Evolutionary conservation across 441 rosid species (phyloP).

Genomic region (Erodium chrysanthum): DNA sequence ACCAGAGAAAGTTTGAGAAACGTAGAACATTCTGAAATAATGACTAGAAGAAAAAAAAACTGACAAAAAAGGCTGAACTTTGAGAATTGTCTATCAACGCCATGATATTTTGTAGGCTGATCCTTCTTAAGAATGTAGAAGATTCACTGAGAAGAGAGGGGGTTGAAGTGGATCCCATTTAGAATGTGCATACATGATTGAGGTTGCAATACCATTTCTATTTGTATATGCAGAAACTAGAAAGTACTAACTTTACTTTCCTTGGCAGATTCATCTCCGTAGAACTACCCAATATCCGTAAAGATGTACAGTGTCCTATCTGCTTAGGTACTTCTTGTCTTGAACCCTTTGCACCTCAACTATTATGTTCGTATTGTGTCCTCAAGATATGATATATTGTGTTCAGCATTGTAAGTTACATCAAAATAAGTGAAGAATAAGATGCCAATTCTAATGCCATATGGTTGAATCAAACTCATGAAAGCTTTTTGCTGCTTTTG

Average conservation of each 20-base stretch:
- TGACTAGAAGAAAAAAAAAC: neutral
- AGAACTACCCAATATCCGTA: constrained; percentile 65
- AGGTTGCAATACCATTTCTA: neutral
- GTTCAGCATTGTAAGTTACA: neutral
- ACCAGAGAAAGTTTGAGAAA: too few species aligned
- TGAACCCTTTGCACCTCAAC: neutral
- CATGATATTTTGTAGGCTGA: constrained; percentile 1
- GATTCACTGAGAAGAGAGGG: constrained; percentile 1
- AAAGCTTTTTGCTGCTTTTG: neutral
- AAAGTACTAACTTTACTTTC: constrained; percentile 19
- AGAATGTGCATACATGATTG: too few species aligned
- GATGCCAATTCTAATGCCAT: neutral
- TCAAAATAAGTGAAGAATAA: neutral
- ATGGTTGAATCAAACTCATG: neutral
- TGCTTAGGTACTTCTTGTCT: constrained; percentile 54
- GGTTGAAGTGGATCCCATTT: neutral
- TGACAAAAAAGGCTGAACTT: neutral
- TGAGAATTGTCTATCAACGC: neutral
- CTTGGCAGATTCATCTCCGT: constrained; percentile 57
- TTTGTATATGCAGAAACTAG: constrained; percentile 6
- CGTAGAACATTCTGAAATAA: neutral
- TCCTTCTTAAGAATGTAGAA: neutral
- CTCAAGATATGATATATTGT: neutral
- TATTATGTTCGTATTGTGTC: neutral
- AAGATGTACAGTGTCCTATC: constrained; percentile 83